Evolutionary conservation across 768 basidiomycete genomes (phyloP).

Genomic region (Suillus bovinus): DNA sequence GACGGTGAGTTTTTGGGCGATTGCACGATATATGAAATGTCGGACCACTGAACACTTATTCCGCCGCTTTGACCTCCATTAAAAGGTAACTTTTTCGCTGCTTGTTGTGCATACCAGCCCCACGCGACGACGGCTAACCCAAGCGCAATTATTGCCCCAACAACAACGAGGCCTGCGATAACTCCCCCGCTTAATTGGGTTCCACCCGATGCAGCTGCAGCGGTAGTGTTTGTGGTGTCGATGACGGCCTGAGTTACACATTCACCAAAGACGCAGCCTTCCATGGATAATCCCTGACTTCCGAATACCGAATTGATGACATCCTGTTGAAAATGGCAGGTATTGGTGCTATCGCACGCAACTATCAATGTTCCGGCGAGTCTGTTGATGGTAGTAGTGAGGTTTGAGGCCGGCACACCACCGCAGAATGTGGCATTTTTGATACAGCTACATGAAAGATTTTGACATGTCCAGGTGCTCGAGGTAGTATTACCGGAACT

Average conservation of each 20-base stretch:
- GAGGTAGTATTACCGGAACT: constrained; percentile 38
- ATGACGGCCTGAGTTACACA: constrained; percentile 83
- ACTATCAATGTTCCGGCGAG: constrained; percentile 69
- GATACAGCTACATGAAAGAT: constrained; percentile 75
- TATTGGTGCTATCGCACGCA: constrained; percentile 59
- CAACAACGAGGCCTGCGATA: constrained; percentile 86
- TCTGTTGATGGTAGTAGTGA: constrained; percentile 63
- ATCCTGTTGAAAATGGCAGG: constrained; percentile 78
- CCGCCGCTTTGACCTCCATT: constrained; percentile 47
- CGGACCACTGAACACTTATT: constrained; percentile 65
- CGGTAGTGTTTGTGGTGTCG: constrained; percentile 48
- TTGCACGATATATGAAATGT: constrained; percentile 66
- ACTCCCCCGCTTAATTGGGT: constrained; percentile 74
- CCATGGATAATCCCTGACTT: constrained; percentile 64
- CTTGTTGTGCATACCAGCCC: constrained; percentile 62
- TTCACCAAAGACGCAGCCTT: constrained; percentile 82
- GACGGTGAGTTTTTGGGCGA: constrained; percentile 9
- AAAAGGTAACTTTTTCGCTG: constrained; percentile 50
- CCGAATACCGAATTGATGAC: constrained; percentile 75
- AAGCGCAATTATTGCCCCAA: constrained; percentile 62
- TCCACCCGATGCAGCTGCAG: constrained; percentile 30
- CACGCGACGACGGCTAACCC: constrained; percentile 60
- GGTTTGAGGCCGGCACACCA: constrained; percentile 40
- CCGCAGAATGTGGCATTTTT: constrained; percentile 77
- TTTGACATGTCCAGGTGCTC: constrained; percentile 67